Conservation (phyloP, 2,329 filamentous ascomycete genomes). For the Fusarium dlaminii region DNA sequence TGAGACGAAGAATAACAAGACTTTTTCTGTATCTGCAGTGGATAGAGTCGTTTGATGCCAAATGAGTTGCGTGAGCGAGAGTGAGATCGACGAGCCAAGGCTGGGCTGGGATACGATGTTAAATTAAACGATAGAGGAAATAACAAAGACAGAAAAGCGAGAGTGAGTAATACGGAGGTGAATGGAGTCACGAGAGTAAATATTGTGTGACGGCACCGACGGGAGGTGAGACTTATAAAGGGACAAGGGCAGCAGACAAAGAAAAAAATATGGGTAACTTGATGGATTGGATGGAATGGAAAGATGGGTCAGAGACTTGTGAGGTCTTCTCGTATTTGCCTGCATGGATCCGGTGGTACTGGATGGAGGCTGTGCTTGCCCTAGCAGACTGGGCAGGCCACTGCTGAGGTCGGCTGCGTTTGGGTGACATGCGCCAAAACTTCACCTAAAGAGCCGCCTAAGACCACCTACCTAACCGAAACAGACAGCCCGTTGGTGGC, state of each 20-base stretch:
- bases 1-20: background rate
- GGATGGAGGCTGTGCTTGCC: slow-evolving; percentile 4
- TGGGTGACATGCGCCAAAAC: background rate
- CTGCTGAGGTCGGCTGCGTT: background rate
- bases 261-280: background rate
- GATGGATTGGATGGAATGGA: slow-evolving; percentile 11
- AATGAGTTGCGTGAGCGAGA: slow-evolving; percentile 29
- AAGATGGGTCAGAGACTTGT: slow-evolving; percentile 17
- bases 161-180: slow-evolving; percentile 2
- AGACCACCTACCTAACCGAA: slow-evolving; percentile 3
- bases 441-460: slow-evolving; percentile 2
- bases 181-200: slow-evolving; percentile 23
- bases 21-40: background rate
- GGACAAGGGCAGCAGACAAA: slow-evolving; percentile 29
- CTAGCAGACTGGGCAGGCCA: background rate
- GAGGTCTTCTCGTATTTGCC: slow-evolving; percentile 29
- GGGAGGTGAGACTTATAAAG: slow-evolving; percentile 28
- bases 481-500: slow-evolving; percentile 1
- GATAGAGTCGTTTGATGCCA: slow-evolving; percentile 10
- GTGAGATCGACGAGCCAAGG: slow-evolving; percentile 22
- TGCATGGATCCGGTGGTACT: slow-evolving; percentile 6
- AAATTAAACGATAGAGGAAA: slow-evolving; percentile 14
- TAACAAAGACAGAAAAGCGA: slow-evolving; percentile 19
- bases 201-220: slow-evolving; percentile 8
- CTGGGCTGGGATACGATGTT: slow-evolving; percentile 1